Base-by-base conservation (phyloP, 2,329 filamentous ascomycete genomes). In the Phyllosticta citriasiana region DNA sequence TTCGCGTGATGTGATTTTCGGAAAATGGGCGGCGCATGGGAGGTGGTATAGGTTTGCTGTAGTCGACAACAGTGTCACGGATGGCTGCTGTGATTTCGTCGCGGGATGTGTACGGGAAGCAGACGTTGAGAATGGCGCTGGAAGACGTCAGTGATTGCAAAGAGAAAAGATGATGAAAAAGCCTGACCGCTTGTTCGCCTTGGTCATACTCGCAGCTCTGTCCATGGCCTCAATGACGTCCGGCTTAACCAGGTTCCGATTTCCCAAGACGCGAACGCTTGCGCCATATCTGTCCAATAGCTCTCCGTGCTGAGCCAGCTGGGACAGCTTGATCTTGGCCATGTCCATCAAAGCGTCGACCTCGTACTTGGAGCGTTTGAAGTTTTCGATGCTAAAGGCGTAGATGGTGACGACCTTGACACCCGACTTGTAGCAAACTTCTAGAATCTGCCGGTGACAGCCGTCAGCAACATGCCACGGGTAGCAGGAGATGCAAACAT, bases 301-400 rank as follows among this genome's bases (percentile, higher is more conserved):
- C 69, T 96, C 92, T 30, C 94, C 94, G 69, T 99, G 94, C 70
- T 96, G 90, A 26, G 89, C 87, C 67, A 99, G 80, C 74, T 99
- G 94, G 63, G 88, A 85, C 26, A 99, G 81, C 77, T 97, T 97
- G 69, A 94, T 85, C 78, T 96, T 97, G 63, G 93, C 93, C 81
- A 99, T 91, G 71, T 96, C 88, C 94, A 99, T 99, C 64, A 99
- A 79, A 30, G 91, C 92, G 71, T 97, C 91, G 8, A 99, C 94
- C 74, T 99, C 94, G 75, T 95, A 94, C 75, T 94, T 92, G 24
- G 91, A 93, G 5, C 94, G 86, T 74, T 97, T 96, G 79, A 96
- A 99, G 78, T 99, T 99, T 76, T 99, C 94, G 70, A 99, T 97
- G 71, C 91, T 96, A 77, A 99, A 99, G 16, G 94, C 94, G 74